Evolutionary conservation across 2,329 filamentous ascomycete genomes (phyloP), one percentile per base, ranked within the genome.

Genomic region (Huntiella omanensis): DNA sequence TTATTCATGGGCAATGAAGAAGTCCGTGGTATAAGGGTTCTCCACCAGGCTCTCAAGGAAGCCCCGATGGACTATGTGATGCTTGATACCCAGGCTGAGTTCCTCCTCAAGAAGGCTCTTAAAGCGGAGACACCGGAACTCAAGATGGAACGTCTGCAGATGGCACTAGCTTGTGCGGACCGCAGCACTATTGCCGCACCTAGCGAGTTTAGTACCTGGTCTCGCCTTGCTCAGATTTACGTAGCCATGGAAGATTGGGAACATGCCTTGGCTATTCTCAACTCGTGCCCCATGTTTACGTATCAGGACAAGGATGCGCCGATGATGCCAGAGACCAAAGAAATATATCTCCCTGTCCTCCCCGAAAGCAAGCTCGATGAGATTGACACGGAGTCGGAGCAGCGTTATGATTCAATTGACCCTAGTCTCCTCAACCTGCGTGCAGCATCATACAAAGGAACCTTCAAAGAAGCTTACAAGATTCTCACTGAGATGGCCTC

Each of bases 241-340:
- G 83, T 96, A 47, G 75, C 80, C 43, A 75, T 93, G 63, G 91
- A 98, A 59, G 84, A 93, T 58, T 98, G 91, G 86, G 91, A 96
- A 58, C 77, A 96, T 54, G 91, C 91, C 1, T 71, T 98, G 17
- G 78, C 93, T 4, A 96, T 91, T 3, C 71, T 98, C 45, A 98
- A 98, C 64, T 98, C 91, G 13, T 98, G 91, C 61, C 91, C 91
- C 6, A 98, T 98, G 91, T 98, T 98, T 62, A 98, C 91, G 5
- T 96, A 98, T 61, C 91, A 96, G 62, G 91, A 98, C 63, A 96
- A 95, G 62, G 91, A 98, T 59, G 81, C 86, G 4, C 91, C 91
- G 3, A 66, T 91, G 50, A 88, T 96, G 81, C 91, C 91, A 1
- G 86, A 94, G 57, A 87, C 91, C 0, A 80, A 82, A 55, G 83